These are phyloP conservation scores for Pezizomycotina sp. DNA, from an alignment of 2,329 filamentous ascomycete genomes.

Conservation along the genomic window DNA sequence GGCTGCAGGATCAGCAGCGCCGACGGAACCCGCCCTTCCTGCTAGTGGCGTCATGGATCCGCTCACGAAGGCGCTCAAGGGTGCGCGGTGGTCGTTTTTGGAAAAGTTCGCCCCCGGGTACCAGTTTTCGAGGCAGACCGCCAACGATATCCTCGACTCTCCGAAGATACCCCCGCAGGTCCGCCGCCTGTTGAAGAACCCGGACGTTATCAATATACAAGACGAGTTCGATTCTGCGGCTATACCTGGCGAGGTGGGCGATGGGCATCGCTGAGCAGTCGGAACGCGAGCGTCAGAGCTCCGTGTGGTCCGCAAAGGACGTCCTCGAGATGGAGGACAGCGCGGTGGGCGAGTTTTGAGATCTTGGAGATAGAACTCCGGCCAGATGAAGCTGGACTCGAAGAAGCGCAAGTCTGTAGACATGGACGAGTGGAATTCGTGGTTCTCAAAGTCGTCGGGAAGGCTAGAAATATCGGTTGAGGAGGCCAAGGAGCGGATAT, in stretches of 20 bases:
- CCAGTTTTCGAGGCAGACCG: conserved; percentile 81
- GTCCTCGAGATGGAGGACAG: conserved; percentile 88
- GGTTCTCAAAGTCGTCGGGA: conserved; percentile 64
- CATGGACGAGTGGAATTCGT: conserved; percentile 74
- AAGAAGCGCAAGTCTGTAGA: conserved; percentile 65
- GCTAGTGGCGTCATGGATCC: conserved; percentile 73
- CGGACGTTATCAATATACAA: conserved; percentile 85
- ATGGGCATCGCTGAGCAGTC: conserved; percentile 98
- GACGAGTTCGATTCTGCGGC: conserved; percentile 95
- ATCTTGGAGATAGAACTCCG: conserved; percentile 65
- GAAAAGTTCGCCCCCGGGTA: conserved; percentile 96
- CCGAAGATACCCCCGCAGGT: conserved; percentile 81
- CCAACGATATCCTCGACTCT: conserved; percentile 82
- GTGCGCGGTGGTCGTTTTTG: conserved; percentile 88
- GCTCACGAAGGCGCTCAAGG: conserved; percentile 81
- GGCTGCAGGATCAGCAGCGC: conserved; percentile 27
- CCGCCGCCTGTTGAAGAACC: conserved; percentile 66
- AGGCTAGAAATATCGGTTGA: conserved; percentile 63
- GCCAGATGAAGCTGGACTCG: conserved; percentile 43
- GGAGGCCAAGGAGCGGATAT: conserved; percentile 93
- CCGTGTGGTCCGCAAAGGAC: conserved; percentile 87
- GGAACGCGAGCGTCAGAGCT: conserved; percentile 65
- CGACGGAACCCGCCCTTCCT: conserved; percentile 32
- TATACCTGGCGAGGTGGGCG: conserved; percentile 91
- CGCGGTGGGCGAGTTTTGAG: conserved; percentile 88